Base-by-base conservation (phyloP, 805 yeast species). In the Lipomyces japonicus region DNA sequence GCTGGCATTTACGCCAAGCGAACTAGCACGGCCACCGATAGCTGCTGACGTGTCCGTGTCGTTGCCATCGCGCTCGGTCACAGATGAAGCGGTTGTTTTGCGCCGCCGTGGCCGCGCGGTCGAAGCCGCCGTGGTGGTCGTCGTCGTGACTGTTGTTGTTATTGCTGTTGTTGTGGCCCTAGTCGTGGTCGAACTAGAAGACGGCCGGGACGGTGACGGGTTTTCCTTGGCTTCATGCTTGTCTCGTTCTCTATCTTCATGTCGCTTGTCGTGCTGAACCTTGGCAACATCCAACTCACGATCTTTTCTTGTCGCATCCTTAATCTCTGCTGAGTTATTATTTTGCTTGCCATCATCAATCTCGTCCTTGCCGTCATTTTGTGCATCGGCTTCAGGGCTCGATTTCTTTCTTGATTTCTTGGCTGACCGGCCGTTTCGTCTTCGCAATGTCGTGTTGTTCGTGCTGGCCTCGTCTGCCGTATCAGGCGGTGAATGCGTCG, bases 401-500 rank as follows among this genome's bases (percentile, higher is more conserved):
- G 26, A 24, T 10, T 32, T 30, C 46, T 4, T 32, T 31, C 46
- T 28, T 22, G 46, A 42, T 35, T 12, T 40, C 25, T 39, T 40
- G 16, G 6, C 14, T 14, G 21, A 16, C 35, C 28, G 21, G 23
- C 34, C 16, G 18, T 31, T 26, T 7, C 32, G 6, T 31, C 26
- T 24, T 35, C 23, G 39, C 44, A n/a, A 19, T 51, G 40, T 25
- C 45, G 30, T 14, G 41, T 28, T 2, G 35, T 30, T 25, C 36
- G 34, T 4, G 42, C 34, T 19, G 41, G 16, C 39, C 16, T 51
- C 55, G 2, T 46, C 52, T 5, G 39, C 51, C 2, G 44, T 30
- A 18, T 45, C 53, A 4, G 40, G 21, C 19, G 54, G 54, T 35
- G 56, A 50, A 34, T 40, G 50, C 12, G 56, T 50, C 14, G 39